A percentile compares a stretch with the other conserved stretches of the same genome.
Evolutionary conservation across 1,284 basidiomycete species (phyloP).

Genomic region (Ceratobasidium sp.): DNA sequence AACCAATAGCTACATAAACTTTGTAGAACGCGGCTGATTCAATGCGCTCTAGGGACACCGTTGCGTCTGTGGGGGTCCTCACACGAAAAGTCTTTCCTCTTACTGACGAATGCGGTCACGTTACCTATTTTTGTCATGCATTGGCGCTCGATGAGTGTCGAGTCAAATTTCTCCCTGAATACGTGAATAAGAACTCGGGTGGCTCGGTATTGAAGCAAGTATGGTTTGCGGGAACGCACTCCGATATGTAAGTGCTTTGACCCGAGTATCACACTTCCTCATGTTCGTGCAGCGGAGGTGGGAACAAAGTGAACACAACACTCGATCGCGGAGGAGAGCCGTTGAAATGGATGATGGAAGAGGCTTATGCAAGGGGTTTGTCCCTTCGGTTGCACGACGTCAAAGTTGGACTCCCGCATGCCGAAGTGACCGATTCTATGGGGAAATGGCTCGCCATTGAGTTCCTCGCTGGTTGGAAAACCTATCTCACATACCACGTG

Average conservation of each 20-base stretch:
- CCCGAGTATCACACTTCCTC: background rate
- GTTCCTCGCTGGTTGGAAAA: background rate
- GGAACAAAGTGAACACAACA: constrained; percentile 40
- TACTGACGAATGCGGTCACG: constrained; percentile 45
- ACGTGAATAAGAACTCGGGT: constrained; percentile 41
- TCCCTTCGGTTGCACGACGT: constrained; percentile 10
- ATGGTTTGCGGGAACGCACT: constrained; percentile 51
- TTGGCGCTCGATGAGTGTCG: constrained; percentile 54
- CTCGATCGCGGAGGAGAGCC: constrained; percentile 36
- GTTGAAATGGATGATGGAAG: constrained; percentile 44
- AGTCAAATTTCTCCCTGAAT: constrained; percentile 56
- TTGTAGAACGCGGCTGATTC: background rate
- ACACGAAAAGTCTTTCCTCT: constrained; percentile 46
- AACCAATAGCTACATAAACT: no score
- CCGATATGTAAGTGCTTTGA: constrained; percentile 48
- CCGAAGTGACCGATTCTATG: constrained; percentile 2
- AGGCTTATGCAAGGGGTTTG: constrained; percentile 41
- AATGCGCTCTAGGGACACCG: constrained; percentile 53
- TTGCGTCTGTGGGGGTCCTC: constrained; percentile 53
- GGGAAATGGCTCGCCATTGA: background rate
- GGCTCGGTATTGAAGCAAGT: constrained; percentile 47
- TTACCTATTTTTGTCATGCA: constrained; percentile 54
- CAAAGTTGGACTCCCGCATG: background rate
- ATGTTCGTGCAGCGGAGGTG: constrained; percentile 44
- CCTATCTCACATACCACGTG: background rate